Evolutionary conservation across 2,329 filamentous ascomycete species (phyloP).

Genomic region (Coniochaeta hoffmannii): DNA sequence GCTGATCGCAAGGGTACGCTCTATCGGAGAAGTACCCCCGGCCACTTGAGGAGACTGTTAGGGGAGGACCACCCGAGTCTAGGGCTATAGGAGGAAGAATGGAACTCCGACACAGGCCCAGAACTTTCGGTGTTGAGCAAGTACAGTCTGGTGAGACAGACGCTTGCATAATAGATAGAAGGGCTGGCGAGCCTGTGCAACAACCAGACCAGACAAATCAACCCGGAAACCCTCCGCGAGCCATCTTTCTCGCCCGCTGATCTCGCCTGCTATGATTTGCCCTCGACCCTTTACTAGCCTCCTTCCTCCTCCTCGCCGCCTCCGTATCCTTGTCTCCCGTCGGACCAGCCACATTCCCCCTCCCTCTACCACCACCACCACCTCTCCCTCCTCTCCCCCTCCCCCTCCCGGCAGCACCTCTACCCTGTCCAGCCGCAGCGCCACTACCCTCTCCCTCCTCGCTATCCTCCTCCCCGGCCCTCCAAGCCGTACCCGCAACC

Average conservation of each 20-base stretch:
- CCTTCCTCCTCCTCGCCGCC: constrained; percentile 65
- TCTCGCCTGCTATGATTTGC: constrained; percentile 85
- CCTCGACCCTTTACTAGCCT: constrained; percentile 71
- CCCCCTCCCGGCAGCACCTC: constrained; percentile 38
- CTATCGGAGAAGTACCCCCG: no score
- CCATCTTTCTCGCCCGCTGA: constrained; percentile 58
- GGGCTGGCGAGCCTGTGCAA: not conserved
- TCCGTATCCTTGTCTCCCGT: constrained; percentile 66
- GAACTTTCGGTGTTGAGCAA: no score
- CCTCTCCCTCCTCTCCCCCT: constrained; percentile 38
- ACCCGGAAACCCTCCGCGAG: constrained; percentile 38
- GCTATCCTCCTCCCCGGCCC: constrained; percentile 43
- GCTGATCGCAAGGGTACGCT: no score
- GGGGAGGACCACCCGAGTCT: no score
- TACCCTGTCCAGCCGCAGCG: constrained; percentile 19
- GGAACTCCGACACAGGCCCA: no score
- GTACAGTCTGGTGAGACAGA: not conserved
- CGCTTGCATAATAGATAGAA: not conserved
- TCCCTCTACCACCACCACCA: constrained; percentile 41
- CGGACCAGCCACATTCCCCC: constrained; percentile 57
- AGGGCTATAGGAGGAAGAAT: no score
- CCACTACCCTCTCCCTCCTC: constrained; percentile 45
- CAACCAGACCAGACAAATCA: not conserved
- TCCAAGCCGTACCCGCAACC: constrained; percentile 60
- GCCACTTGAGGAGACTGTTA: no score